A percentile compares a stretch with the other conserved stretches of the same genome.
Evolutionary conservation across 306 rosid genomes (phyloP).

Genomic region (Pueraria montana): DNA sequence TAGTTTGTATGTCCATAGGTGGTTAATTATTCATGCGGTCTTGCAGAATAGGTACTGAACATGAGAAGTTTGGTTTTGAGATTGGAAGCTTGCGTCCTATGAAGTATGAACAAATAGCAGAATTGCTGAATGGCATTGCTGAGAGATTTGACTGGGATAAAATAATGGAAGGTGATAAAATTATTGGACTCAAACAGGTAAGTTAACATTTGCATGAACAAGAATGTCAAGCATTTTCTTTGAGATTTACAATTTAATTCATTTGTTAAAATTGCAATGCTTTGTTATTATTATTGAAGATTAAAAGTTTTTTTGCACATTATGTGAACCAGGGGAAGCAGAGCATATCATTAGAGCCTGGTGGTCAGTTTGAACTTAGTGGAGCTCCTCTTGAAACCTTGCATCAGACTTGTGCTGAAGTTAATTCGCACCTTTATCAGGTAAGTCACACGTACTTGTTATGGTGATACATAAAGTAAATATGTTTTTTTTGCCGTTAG

Average conservation of each 20-base stretch:
- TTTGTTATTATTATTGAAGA: constrained; percentile 18
- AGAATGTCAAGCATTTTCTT: constrained; percentile 11
- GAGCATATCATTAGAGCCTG: constrained; percentile 97
- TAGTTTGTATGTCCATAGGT: constrained; percentile 24
- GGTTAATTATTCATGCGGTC: constrained; percentile 40
- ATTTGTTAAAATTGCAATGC: constrained; percentile 34
- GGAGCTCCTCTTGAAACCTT: constrained; percentile 98
- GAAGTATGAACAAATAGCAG: constrained; percentile 89
- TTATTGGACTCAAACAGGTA: constrained; percentile 98
- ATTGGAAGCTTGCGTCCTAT: constrained; percentile 78
- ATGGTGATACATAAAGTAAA: background rate
- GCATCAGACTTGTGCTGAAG: constrained; percentile 99
- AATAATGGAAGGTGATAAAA: constrained; percentile 86
- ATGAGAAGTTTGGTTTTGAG: constrained; percentile 98
- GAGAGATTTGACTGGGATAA: constrained; percentile 99
- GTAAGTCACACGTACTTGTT: constrained; percentile 53
- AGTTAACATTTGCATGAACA: constrained; percentile 29
- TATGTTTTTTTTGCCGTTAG: constrained; percentile 11
- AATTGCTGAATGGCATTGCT: constrained; percentile 79
- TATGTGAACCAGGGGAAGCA: constrained; percentile 86
- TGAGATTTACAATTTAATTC: constrained; percentile 25
- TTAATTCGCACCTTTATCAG: constrained; percentile 96
- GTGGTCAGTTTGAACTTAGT: constrained; percentile 99
- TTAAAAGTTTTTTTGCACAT: background rate
- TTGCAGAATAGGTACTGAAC: constrained; percentile 98